Base-by-base conservation (phyloP, 2,329 filamentous ascomycete genomes). In the Fusarium sp. region DNA sequence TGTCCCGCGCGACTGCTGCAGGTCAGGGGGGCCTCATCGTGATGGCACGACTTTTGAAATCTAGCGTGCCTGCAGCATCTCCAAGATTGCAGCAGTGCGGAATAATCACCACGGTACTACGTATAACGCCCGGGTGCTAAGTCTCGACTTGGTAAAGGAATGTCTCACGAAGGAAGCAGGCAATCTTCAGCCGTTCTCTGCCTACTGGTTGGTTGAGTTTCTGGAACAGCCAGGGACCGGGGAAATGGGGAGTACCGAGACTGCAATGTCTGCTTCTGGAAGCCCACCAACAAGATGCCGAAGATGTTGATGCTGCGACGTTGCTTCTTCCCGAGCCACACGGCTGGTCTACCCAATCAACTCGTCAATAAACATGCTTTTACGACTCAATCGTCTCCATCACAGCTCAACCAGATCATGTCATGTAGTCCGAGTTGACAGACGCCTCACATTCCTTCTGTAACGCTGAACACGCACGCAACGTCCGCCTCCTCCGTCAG, bases 31-130 rank as follows among this genome's bases (percentile, higher is more conserved):
- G 27, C 11, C 11, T 5, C 50, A 54, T 54, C 50, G 20, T 54
- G 27, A 34, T 54, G 50, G 50, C 27, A 32, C 27, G 50, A 54
- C 32, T 20, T 34, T 54, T 13, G 18, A 54, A 32, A 54, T 54
- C 48, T 32, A 54, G 27, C 27, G 50, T 54, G 27, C 50, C 50
- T 35, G 34, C 54, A 57, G 32, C 13, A 57, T 25, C 10, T 37
- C n/a, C 32, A 16, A 57, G 20, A 34, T 32, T 62, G 45, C 41
- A 35, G 32, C 43, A 45, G 0, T 82, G 32, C 59, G 45, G 59
- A 45, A 20, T 45, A 35, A 23, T 35, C 59, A 62, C 34, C 23
- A 27, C 20, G 20, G 32, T 62, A 3, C 41, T 50, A 27, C 30
- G 41, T 62, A 52, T 50, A 62, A 35, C 16, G 16, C 30, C 32